Percentiles rank a stretch among this genome's conserved stretches.
Conservation (phyloP, 1,139 yeast genomes). For the Nematodospora anomalae region DNA sequence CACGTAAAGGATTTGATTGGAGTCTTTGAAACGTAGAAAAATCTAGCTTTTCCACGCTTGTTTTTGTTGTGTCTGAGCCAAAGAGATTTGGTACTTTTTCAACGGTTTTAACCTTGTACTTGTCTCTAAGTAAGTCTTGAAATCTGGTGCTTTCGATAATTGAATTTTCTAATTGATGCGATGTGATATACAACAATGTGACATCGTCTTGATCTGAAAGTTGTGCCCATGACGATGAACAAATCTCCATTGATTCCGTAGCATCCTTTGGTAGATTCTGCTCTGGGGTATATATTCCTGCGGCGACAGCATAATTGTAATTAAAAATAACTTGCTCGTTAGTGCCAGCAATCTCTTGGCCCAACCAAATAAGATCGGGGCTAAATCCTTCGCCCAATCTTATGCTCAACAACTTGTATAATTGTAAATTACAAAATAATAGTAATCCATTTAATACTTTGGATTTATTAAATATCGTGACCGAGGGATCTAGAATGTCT, state of each 20-base stretch:
- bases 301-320: conserved; percentile 26
- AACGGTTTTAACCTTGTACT: conserved; percentile 14
- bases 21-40: conserved; percentile 14
- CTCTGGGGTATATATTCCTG: conserved; percentile 36
- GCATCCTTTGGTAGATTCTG: conserved; percentile 20
- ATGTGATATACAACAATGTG: conserved; percentile 30
- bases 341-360: conserved; percentile 33
- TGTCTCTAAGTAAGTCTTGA: conserved; percentile 16
- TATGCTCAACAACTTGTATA: conserved; percentile 23
- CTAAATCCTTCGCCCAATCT: conserved; percentile 22
- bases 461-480: conserved; percentile 32
- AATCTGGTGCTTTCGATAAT: conserved; percentile 17
- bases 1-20: conserved; percentile 20
- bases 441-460: conserved; percentile 30
- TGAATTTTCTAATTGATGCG: conserved; percentile 39
- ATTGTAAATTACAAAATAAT: conserved; percentile 27
- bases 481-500: conserved; percentile 28
- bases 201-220: conserved; percentile 25
- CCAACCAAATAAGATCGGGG: conserved; percentile 37
- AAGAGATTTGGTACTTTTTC: conserved; percentile 14
- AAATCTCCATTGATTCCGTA: conserved; percentile 31
- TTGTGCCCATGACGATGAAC: conserved; percentile 45
- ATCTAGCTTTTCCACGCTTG: conserved; percentile 8
- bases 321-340: conserved; percentile 26
- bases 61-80: conserved; percentile 7